These are phyloP conservation scores for Aspergillus sojae DNA, from an alignment of 2,329 filamentous ascomycete species.

Conservation along the genomic window DNA sequence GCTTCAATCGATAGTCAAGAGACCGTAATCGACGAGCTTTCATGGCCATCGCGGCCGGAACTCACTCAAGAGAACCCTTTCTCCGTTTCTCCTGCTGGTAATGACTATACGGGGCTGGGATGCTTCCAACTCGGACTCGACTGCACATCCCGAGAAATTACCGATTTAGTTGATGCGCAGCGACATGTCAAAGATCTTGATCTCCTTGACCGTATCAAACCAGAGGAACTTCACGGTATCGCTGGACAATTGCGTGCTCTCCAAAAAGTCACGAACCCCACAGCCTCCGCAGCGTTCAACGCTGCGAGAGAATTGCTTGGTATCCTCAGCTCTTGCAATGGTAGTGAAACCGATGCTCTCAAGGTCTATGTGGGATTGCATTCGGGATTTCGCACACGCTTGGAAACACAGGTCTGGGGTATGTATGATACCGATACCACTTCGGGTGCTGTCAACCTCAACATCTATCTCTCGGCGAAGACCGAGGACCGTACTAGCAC, in stretches of 20 bases:
- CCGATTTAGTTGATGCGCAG: slow-evolving; percentile 49
- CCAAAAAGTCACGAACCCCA: not conserved
- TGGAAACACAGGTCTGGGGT: slow-evolving; percentile 44
- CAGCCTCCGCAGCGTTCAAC: slow-evolving; percentile 18
- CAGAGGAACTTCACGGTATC: slow-evolving; percentile 21
- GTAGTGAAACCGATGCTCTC: slow-evolving; percentile 26
- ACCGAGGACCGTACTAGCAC: slow-evolving; percentile 46
- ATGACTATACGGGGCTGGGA: slow-evolving; percentile 44
- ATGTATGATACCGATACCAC: slow-evolving; percentile 41
- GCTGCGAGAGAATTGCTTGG: slow-evolving; percentile 34
- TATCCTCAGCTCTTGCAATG: slow-evolving; percentile 19
- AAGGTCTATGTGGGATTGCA: slow-evolving; percentile 42
- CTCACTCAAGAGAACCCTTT: slow-evolving; percentile 37
- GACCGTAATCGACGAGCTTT: slow-evolving; percentile 27
- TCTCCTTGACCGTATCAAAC: slow-evolving; percentile 38
- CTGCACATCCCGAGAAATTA: slow-evolving; percentile 43
- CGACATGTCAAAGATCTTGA: slow-evolving; percentile 44
- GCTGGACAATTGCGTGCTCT: slow-evolving; percentile 23
- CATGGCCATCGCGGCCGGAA: slow-evolving; percentile 35
- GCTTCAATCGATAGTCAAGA: slow-evolving; percentile 29
- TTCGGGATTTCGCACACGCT: slow-evolving; percentile 43
- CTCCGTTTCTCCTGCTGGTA: slow-evolving; percentile 40
- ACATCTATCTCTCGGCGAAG: slow-evolving; percentile 49
- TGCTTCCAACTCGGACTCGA: slow-evolving; percentile 53
- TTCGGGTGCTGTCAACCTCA: slow-evolving; percentile 36